Evolutionary conservation across 2,329 filamentous ascomycete species (phyloP), one percentile per base, ranked within the genome.

Genomic region (Pseudogymnoascus sp.): DNA sequence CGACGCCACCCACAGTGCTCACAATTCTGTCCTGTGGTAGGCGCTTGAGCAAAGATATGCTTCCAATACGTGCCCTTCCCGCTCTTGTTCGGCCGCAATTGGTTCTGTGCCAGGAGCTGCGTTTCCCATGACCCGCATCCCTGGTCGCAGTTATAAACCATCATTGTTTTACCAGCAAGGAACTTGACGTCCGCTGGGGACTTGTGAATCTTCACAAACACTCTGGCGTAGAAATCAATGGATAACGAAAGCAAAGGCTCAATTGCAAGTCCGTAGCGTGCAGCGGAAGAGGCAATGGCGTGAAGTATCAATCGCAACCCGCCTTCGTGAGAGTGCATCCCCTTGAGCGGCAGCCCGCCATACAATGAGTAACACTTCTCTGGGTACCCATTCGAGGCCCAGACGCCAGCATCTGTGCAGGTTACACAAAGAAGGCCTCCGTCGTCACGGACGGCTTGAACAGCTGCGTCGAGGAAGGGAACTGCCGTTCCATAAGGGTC

Each of bases 321-420:
- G 33, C 84, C 92, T 75, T 99, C 94, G 68, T 99, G 94, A 22
- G 88, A 93, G 70, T 91, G 87, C 58, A 83, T 79, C 0, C 92
- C 92, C 75, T 96, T 96, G 63, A 93, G 77, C 0, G 94, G 91
- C 14, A 92, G 78, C 35, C 94, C 94, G 3, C 94, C 94, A 70
- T 99, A 99, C n/a, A 96, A 79, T 1, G 93, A 87, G 73, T 87
- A 99, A 2, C 91, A 85, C 78, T 99, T 99, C 73, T 99, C 94
- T 1, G 90, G 86, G 71, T 97, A 99, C 61, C 92, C 91, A 67
- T 90, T 89, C 0, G 93, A 96, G 1, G 93, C 93, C 82, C 92
- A 99, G 2, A 99, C 90, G 8, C 89, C 92, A 8, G 93, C 92
- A 73, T 99, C 94, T 0, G 94, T 99, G 75, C 94, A 99, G 1